Percentiles rank a stretch among this genome's conserved stretches.
phyloP scores from a whole-genome alignment of 495 filamentous ascomycete species.

The Letharia columbiana region DNA sequence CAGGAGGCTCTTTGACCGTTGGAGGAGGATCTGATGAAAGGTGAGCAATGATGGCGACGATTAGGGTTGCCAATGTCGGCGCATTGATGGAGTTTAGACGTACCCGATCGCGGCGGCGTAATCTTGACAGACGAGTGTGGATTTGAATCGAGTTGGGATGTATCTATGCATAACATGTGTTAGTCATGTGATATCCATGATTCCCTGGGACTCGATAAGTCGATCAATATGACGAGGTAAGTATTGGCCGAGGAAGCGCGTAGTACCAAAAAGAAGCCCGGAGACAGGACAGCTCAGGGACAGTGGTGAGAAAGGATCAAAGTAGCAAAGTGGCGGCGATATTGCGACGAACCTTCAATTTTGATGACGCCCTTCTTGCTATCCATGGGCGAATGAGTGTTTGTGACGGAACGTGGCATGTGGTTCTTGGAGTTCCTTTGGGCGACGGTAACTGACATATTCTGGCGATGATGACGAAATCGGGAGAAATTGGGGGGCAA shows the following conservation, averaged over 20 bases:
- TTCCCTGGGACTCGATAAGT: conserved; percentile 5
- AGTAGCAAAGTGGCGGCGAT: conserved; percentile 8
- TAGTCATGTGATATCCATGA: conserved; percentile 18
- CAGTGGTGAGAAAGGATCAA: conserved; percentile 12
- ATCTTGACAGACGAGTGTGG: conserved; percentile 18
- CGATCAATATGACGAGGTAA: conserved; percentile 6
- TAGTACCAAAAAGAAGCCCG: background rate
- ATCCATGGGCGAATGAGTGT: conserved; percentile 39
- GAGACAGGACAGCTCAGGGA: background rate
- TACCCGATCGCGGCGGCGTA: conserved; percentile 29
- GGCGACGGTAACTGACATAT: conserved; percentile 21
- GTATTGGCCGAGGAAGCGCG: conserved; percentile 4
- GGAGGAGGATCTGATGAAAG: conserved; percentile 36
- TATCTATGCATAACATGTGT: conserved; percentile 20
- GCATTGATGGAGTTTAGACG: conserved; percentile 8
- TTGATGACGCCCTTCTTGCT: conserved; percentile 41
- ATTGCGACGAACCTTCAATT: conserved; percentile 37
- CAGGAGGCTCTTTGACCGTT: conserved; percentile 37
- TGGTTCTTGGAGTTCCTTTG: conserved; percentile 18
- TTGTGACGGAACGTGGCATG: conserved; percentile 15
- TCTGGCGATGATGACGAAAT: conserved; percentile 23
- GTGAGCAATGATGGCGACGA: conserved; percentile 12
- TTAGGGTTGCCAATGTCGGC: background rate
- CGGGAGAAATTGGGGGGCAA: background rate
- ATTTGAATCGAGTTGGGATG: conserved; percentile 19